Percentiles rank a stretch among this genome's conserved stretches.
Conservation (phyloP, 1,284 basidiomycete species). For the Thecaphora thlaspeos region DNA sequence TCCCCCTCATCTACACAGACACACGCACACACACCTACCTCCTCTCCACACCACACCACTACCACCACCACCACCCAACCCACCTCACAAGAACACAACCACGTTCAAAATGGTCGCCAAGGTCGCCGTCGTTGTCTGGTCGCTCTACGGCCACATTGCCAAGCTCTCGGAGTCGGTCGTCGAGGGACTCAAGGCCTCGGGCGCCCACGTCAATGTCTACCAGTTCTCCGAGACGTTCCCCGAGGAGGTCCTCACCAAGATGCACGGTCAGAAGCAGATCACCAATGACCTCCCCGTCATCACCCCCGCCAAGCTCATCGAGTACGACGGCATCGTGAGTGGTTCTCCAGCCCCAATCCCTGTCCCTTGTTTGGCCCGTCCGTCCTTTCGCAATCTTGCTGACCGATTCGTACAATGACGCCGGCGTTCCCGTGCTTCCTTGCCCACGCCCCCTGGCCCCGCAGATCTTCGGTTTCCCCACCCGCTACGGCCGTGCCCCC, state of each 20-base stretch:
- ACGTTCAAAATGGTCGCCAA: conserved; percentile 28
- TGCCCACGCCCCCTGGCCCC: no score
- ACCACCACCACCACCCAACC: no score
- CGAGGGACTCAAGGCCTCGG: conserved; percentile 69
- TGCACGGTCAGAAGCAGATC: conserved; percentile 67
- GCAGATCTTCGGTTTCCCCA: conserved; percentile 64
- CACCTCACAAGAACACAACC: no score
- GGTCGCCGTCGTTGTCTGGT: conserved; percentile 41
- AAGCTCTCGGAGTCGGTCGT: conserved; percentile 77
- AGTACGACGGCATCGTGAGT: conserved; percentile 61
- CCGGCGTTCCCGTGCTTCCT: no score
- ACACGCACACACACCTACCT: no score
- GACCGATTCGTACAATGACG: no score
- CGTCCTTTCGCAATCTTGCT: no score
- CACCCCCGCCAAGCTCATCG: conserved; percentile 66
- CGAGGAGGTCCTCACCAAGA: conserved; percentile 71
- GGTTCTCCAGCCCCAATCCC: no score
- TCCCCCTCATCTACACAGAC: no score
- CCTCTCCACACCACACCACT: no score
- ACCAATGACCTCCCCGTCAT: conserved; percentile 70
- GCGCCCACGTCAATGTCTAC: conserved; percentile 70
- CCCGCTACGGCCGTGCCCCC: conserved; percentile 60
- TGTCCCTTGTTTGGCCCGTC: no score
- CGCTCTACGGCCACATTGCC: conserved; percentile 46
- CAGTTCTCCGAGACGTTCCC: conserved; percentile 82